Evolutionary conservation across 108 stramenopile genomes (phyloP).

Genomic region (Ochromonas danica): DNA sequence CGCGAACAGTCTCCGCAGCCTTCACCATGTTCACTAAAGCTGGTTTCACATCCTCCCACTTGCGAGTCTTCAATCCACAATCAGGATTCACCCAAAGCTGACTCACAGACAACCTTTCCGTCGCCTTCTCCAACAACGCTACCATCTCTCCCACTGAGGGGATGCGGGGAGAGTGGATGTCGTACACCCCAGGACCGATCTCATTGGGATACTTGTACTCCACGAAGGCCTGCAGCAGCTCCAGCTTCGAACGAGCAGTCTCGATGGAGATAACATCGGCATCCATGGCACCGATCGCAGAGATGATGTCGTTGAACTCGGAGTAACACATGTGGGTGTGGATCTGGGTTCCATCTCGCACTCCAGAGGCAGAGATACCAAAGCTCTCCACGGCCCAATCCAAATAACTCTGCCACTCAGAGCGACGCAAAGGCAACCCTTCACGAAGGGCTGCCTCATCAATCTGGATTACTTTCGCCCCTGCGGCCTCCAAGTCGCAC

Average conservation of each 20-base stretch:
- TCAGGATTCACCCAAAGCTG: conserved; percentile 66
- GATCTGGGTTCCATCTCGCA: conserved; percentile 60
- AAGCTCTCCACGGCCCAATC: conserved; percentile 67
- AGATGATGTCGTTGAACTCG: conserved; percentile 69
- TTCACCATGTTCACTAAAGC: conserved; percentile 58
- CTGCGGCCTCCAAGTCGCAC: too few species aligned
- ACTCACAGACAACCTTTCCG: conserved; percentile 43
- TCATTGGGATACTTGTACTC: conserved; percentile 59
- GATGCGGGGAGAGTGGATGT: conserved; percentile 73
- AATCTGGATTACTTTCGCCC: conserved; percentile 63
- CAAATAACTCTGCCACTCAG: conserved; percentile 55
- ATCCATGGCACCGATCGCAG: conserved; percentile 67
- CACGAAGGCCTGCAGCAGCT: conserved; percentile 56
- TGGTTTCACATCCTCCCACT: conserved; percentile 62
- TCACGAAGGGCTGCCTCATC: conserved; percentile 65
- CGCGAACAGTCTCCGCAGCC: too few species aligned
- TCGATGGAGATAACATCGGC: conserved; percentile 73
- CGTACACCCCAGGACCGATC: conserved; percentile 68
- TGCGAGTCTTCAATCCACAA: conserved; percentile 73
- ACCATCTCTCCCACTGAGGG: conserved; percentile 52
- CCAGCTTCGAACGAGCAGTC: conserved; percentile 66
- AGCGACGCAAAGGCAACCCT: conserved; percentile 62
- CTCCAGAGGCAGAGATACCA: conserved; percentile 61
- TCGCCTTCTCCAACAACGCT: conserved; percentile 54
- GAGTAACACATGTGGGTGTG: conserved; percentile 80